phyloP scores from a whole-genome alignment of 306 rosid genomes.

The Betula pendula region DNA sequence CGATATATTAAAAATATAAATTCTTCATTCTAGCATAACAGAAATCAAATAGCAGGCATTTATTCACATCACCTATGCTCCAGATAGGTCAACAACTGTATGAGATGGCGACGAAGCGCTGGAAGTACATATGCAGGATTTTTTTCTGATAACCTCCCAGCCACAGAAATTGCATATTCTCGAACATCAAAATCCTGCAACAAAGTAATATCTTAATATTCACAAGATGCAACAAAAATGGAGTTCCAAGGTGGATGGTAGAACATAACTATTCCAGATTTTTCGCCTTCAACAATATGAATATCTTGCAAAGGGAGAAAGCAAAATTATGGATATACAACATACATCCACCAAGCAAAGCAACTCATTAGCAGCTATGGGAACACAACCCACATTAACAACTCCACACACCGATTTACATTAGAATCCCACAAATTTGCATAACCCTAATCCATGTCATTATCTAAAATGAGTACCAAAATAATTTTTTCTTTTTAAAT shows the following conservation, averaged over 20 bases:
- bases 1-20: slow-evolving; percentile 2
- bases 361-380: not conserved
- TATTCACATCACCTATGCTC: slow-evolving; percentile 76
- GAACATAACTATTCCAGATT: not conserved
- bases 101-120: slow-evolving; percentile 98
- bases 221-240: slow-evolving; percentile 27
- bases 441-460: not conserved
- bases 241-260: slow-evolving; percentile 15
- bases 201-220: slow-evolving; percentile 19
- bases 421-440: not conserved
- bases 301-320: not conserved
- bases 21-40: slow-evolving; percentile 10
- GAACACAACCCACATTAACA: not conserved
- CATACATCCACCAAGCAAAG: not conserved
- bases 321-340: not conserved
- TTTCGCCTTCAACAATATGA: not conserved
- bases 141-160: slow-evolving; percentile 96
- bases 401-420: not conserved
- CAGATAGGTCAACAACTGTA: slow-evolving; percentile 85
- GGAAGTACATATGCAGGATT: slow-evolving; percentile 99
- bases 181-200: slow-evolving; percentile 94
- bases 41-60: slow-evolving; percentile 11
- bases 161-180: slow-evolving; percentile 85
- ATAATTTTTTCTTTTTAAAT: not conserved
- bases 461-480: not conserved